Evolutionary conservation across 2,329 filamentous ascomycete genomes (phyloP).

Genomic region (Leptographium galeiforme): DNA sequence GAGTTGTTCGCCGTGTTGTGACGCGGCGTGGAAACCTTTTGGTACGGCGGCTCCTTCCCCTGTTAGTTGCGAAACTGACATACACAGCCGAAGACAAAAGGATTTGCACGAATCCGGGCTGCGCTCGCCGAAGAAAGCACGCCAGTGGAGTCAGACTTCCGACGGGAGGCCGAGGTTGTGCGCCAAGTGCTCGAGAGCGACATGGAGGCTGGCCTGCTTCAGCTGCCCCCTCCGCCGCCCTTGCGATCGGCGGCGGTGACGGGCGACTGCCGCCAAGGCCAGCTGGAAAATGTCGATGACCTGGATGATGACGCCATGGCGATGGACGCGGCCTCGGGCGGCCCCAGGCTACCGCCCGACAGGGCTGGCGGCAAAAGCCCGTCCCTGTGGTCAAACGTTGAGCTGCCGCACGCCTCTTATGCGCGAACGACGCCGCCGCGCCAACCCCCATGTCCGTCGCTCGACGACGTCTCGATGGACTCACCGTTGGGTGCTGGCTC

Average conservation of each 20-base stretch:
- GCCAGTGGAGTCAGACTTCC: conserved; percentile 77
- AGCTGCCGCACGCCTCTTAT: conserved; percentile 9
- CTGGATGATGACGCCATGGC: conserved; percentile 58
- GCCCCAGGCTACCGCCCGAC: conserved; percentile 56
- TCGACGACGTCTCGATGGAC: conserved; percentile 62
- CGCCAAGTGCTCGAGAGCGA: conserved; percentile 90
- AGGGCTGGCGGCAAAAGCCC: conserved; percentile 59
- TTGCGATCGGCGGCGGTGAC: conserved; percentile 30
- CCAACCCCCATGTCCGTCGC: conserved; percentile 44
- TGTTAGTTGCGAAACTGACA: conserved; percentile 16
- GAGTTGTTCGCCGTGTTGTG: conserved; percentile 70
- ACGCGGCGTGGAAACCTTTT: conserved; percentile 80
- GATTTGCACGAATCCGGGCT: conserved; percentile 83
- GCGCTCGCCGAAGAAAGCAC: conserved; percentile 78
- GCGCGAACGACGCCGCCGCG: conserved; percentile 38
- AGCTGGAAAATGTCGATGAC: conserved; percentile 48
- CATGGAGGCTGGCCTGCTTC: conserved; percentile 37
- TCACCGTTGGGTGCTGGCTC: conserved; percentile 34
- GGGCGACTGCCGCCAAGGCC: conserved; percentile 53
- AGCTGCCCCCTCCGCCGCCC: conserved; percentile 16
- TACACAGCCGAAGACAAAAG: conserved; percentile 80
- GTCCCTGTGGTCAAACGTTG: conserved; percentile 66
- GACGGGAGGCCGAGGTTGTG: conserved; percentile 88
- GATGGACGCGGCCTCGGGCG: conserved; percentile 29
- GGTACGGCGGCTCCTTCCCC: conserved; percentile 30